Base-by-base conservation (phyloP, 768 basidiomycete species). In the Mycena alexandri region DNA sequence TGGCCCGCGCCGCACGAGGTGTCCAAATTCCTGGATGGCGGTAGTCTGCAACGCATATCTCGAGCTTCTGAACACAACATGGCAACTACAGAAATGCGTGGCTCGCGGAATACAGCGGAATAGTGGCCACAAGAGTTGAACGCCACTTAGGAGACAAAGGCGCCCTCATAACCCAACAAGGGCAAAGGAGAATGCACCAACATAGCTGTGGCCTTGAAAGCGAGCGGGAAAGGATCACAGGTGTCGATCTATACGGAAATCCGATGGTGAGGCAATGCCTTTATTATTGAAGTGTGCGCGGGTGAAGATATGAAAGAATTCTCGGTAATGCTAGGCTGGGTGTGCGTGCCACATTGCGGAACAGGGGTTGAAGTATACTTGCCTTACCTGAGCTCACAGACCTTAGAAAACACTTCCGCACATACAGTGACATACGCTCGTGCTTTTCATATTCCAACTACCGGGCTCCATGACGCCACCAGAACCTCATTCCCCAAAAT, bases 51-150 rank as follows among this genome's bases (percentile, higher is more conserved):
- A 60, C 94, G 90, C 65, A 78, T 94, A 94, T 73, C 82, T 96
- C 38, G 94, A 95, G 74, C 84, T 95, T n/a, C 88, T 94, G n/a
- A 89, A 89, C 12, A 94, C 92, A 0, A 94, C 93, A 0, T 84
- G 89, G 79, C 74, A 74, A 92, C 88, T 0, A 62, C 76, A 0
- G 69, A 81, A 4, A 92, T 94, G 90, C 82, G n/a, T n/a, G 81
- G 5, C 82, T 89, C 9, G 77, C 82, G 63, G 75, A 80, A 82
- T 86, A 1, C 89, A 8, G 77, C 82, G 63, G 75, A 80, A 82
- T 86, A 1, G 91, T 96, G 0, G 80, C 94, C 12, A 82, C 79
- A 8, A 90, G 91, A 74, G 75, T 93, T 22, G 89, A 90, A 62
- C 76, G 73, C n/a, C 93, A 89, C 72, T 80, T 80, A 1, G 51